Evolutionary conservation across 2,329 filamentous ascomycete genomes (phyloP), one percentile per base, ranked within the genome.

Genomic region (Clarireedia monteithiana): DNA sequence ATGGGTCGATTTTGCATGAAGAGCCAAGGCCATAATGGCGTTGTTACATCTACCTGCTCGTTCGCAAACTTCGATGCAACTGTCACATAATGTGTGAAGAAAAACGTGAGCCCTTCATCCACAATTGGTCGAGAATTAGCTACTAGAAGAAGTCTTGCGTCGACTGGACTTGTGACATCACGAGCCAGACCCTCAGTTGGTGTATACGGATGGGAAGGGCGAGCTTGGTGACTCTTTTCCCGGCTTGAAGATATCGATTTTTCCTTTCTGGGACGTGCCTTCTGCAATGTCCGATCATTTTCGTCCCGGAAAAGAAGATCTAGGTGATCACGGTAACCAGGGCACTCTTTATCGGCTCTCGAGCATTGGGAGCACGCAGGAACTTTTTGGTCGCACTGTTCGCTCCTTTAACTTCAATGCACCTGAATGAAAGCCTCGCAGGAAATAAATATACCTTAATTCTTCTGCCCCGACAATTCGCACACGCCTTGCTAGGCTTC

Each of bases 291-390:
- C 65, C 78, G 77, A 24, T 73, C 74, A 63, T 77, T 81, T 66
- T 81, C 77, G 64, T 82, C 77, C 45, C 78, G 74, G 62, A 81
- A 81, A 74, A 79, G 78, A 57, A 81, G 74, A 60, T 79, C 74
- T 48, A 79, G 73, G 46, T 78, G 70, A 62, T 82, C 81, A 40
- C 78, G 71, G 61, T 81, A 81, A 53, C 79, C 78, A 17, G 77
- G 75, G 56, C 78, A 81, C 67, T 69, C 60, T 59, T 77, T 74
- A 49, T 74, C 70, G 42, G 75, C 74, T 66, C 79, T 78, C 54
- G 75, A 70, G 63, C 78, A 81, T 67, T 81, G 78, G 54, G 77
- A 77, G 58, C 78, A 82, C 52, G 73, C 71, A 10, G 77, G 76
- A 48, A 74, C 71, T 53, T 67, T 71, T 63, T 78, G 77, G 61